phyloP scores from a whole-genome alignment of 306 rosid genomes.

The Pyrus pyrifolia region DNA sequence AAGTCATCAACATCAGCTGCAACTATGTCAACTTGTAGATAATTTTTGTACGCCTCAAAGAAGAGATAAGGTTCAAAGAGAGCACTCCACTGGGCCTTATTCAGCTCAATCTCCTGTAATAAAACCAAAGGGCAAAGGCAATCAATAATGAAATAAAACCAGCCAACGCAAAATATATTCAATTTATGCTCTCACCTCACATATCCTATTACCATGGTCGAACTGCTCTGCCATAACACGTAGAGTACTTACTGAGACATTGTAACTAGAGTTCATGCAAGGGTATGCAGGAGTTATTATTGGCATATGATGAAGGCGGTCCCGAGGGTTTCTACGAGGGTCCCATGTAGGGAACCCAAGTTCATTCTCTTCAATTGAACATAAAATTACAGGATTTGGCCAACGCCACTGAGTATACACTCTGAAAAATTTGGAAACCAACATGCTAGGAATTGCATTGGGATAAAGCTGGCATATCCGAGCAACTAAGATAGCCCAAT shows the following conservation, averaged over 20 bases:
- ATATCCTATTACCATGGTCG: slow-evolving; percentile 59
- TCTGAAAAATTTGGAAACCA: slow-evolving; percentile 95
- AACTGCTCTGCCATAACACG: slow-evolving; percentile 97
- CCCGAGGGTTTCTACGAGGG: slow-evolving; percentile 86
- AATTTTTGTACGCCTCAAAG: slow-evolving; percentile 90
- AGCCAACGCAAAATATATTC: background rate
- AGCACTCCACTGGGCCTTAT: slow-evolving; percentile 77
- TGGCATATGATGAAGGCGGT: slow-evolving; percentile 87
- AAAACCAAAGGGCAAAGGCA: slow-evolving; percentile 13
- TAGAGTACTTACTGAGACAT: slow-evolving; percentile 91
- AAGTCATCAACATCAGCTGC: slow-evolving; percentile 76
- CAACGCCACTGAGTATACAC: slow-evolving; percentile 99
- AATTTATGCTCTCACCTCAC: slow-evolving; percentile 54
- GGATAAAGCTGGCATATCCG: slow-evolving; percentile 96
- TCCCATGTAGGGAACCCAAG: slow-evolving; percentile 87
- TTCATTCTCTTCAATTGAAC: slow-evolving; percentile 89
- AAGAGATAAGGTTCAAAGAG: slow-evolving; percentile 77
- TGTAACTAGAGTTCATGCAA: slow-evolving; percentile 98
- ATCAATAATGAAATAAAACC: background rate
- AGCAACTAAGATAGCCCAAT: slow-evolving; percentile 97
- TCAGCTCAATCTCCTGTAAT: slow-evolving; percentile 81
- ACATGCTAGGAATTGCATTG: slow-evolving; percentile 94
- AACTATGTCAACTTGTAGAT: slow-evolving; percentile 84
- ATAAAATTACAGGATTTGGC: slow-evolving; percentile 97
- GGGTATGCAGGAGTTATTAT: slow-evolving; percentile 99